Base-by-base conservation (phyloP, 2,329 filamentous ascomycete species). In the Sporothrix brasiliensis region DNA sequence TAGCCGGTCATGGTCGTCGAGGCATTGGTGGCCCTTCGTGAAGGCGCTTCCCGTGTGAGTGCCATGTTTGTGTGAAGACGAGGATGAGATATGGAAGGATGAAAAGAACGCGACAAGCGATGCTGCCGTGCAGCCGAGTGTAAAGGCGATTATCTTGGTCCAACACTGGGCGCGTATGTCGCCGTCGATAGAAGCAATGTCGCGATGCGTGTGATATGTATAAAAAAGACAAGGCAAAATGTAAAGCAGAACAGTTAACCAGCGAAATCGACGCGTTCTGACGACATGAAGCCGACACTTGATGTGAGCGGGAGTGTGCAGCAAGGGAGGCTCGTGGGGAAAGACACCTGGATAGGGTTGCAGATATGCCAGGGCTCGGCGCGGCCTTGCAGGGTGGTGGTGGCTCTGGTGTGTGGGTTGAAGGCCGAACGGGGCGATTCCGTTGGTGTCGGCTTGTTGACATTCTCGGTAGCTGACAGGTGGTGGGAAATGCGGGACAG, bases 21-120 rank as follows among this genome's bases (percentile, higher is more conserved):
- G 41, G 75, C 73, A 73, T 74, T 76, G 44, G 73, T 67, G 54
- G 72, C 76, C 75, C 78, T 79, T 75, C 78, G 78, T 75, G 70
- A 72, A 69, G 74, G 60, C 68, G 56, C 53, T 50, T 75, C 74
- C n/a, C 74, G 70, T 5, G 69, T 67, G 66, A 41, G 67, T 5
- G 56, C 39, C 73, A 74, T 74, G 39, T 41, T 16, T 54, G 50
- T 47, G 49, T 11, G 24, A 61, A 34, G 34, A 19, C 11, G 14
- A 30, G 13, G 52, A 30, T 4, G 30, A 39, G 53, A 9, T 11
- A 52, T 4, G 39, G 67, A 60, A 9, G 19, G n/a, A 49, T 24
- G 52, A 39, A 14, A 52, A 11, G 24, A 41, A 27, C 19, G 52
- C 16, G 27, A 24, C 41, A 24, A 24, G 67, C 41, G 67, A 60